Conservation (phyloP, 2,329 filamentous ascomycete species). For the Diaporthe capsici region DNA sequence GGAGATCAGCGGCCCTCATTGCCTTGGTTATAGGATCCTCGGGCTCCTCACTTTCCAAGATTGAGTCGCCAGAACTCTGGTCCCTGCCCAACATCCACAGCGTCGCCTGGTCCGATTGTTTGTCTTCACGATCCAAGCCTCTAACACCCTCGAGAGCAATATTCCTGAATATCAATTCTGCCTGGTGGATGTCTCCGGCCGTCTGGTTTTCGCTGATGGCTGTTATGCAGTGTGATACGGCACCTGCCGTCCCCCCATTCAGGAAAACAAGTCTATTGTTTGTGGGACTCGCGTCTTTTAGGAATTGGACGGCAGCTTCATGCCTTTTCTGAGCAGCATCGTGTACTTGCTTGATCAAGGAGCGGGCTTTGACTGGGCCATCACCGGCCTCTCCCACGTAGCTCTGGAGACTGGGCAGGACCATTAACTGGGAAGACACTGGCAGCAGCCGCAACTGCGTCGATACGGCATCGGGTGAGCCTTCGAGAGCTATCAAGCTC, state of each 20-base stretch:
- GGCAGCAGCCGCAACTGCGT: slow-evolving; percentile 74
- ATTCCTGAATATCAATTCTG: slow-evolving; percentile 65
- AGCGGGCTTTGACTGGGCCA: slow-evolving; percentile 52
- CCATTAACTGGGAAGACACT: slow-evolving; percentile 69
- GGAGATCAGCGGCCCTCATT: slow-evolving; percentile 71
- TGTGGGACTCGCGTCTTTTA: slow-evolving; percentile 59
- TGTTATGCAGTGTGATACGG: slow-evolving; percentile 67
- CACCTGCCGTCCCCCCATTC: slow-evolving; percentile 70
- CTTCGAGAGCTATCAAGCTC: slow-evolving; percentile 73
- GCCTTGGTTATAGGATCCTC: slow-evolving; percentile 67
- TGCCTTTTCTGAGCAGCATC: slow-evolving; percentile 62
- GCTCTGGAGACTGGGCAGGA: slow-evolving; percentile 66
- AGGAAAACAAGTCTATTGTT: slow-evolving; percentile 72
- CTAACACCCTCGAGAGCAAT: slow-evolving; percentile 63
- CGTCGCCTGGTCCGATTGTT: slow-evolving; percentile 32
- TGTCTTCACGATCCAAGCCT: slow-evolving; percentile 30
- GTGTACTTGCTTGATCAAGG: slow-evolving; percentile 65
- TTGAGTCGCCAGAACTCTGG: slow-evolving; percentile 40
- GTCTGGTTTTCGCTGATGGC: slow-evolving; percentile 68
- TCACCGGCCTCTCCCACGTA: slow-evolving; percentile 56
- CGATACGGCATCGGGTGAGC: slow-evolving; percentile 66
- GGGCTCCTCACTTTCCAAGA: slow-evolving; percentile 38
- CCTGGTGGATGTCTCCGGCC: slow-evolving; percentile 62
- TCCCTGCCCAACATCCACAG: slow-evolving; percentile 34
- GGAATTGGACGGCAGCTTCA: slow-evolving; percentile 65